Evolutionary conservation across 805 yeast species (phyloP), one percentile per base, ranked within the genome.

Genomic region (Candida nemodendra): DNA sequence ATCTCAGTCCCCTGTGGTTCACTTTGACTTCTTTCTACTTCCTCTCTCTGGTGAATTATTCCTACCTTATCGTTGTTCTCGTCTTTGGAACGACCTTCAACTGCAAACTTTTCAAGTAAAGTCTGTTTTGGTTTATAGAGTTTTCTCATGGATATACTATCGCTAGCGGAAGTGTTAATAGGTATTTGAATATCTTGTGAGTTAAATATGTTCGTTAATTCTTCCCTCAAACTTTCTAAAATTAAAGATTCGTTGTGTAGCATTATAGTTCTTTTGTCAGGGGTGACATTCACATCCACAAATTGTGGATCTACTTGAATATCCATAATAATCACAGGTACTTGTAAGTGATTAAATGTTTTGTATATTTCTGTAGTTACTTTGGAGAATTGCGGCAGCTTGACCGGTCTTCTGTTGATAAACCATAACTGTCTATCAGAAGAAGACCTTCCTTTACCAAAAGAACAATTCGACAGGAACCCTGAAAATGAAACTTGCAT

Each of bases 271-370:
- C 91, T 68, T 56, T 93, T 93, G 57, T 93, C 97, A 0, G 99
- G 98, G 0, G 96, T 81, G 1, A 93, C 84, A 59, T 93, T 93
- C 14, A 93, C 71, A 61, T 93, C 99, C n/a, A 82, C 43, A 26
- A 68, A 64, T 18, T 54, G 50, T 0, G 84, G 68, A 27, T 74
- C 70, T 5, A 87, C 55, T 11, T 54, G 51, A 15, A 93, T 48
- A 57, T 93, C 71, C 3, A 87, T 50, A 2, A 88, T 68, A 33
- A 84, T 68, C 9, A 78, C 75, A 0, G 98, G 98, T 36, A 57
- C 72, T 53, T 89, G 96, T 4, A 79, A 66, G 50, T 77, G 72
- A 48, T 89, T 90, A 59, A 74, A 87, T 25, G 70, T 68, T 45
- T 76, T 79, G 63, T 86, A 93, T 1, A 77, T 73, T 41, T 89